Base-by-base conservation (phyloP, 495 filamentous ascomycete genomes). In the Hypoxylon fragiforme region DNA sequence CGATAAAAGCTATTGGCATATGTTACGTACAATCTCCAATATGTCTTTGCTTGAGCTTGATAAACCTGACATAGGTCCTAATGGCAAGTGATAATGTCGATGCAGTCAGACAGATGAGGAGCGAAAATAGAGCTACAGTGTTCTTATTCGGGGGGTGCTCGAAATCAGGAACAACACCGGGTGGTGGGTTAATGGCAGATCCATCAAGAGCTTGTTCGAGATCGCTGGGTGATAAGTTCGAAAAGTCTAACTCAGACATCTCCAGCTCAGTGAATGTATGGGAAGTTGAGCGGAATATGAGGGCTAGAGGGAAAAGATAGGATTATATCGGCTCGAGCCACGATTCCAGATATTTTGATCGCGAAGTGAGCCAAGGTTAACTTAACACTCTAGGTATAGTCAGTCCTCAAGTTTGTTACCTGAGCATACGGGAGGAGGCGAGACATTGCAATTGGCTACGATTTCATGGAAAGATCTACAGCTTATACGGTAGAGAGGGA, bases 31-130 rank as follows among this genome's bases (percentile, higher is more conserved):
- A 37, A 26, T 47, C 44, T 9, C 11, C 30, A 15, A 47, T 20
- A 24, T 47, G 19, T 8, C 14, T 13, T 20, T 37, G 36, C 19
- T 37, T 47, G 3, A 47, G 16, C n/a, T 36, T 36, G 31, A 47
- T 19, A 19, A 47, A 19, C 12, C 44, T 16, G 2, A 16, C 19
- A 12, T 47, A 47, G 0, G 26, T 1, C 8, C 44, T 30, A n/a
- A 36, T 7, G 9, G 37, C 7, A 2, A 21, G 11, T n/a, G 24
- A 36, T 15, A 37, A 24, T 8, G 44, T 36, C 16, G 31, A 13
- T 16, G 37, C 9, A 15, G 44, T 13, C 7, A 36, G 3, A 15
- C 44, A 36, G 1, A 47, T 5, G 11, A 22, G 11, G 7, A 47
- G 31, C 13, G 19, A n/a, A 1, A 9, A 30, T 26, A 36, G 30